Conservation (phyloP, 805 yeast genomes). For the Yarrowia sp. region DNA sequence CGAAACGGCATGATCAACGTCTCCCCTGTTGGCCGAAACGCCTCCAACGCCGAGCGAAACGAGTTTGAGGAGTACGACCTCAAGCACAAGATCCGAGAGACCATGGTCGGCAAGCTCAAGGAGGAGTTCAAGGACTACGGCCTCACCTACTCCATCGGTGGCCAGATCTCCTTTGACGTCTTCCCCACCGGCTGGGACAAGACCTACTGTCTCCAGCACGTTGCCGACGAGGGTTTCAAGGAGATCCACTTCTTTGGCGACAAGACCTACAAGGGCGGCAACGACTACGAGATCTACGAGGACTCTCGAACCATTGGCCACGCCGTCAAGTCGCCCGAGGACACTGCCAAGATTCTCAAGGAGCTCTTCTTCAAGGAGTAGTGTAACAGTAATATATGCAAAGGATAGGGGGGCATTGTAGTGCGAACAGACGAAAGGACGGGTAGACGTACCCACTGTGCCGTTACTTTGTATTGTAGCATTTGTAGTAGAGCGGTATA, state of each 20-base stretch:
- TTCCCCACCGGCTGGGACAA: conserved; percentile 99
- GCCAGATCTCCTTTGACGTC: conserved; percentile 98
- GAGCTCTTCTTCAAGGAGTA: conserved; percentile 55
- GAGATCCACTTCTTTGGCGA: conserved; percentile 98
- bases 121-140: conserved; percentile 77
- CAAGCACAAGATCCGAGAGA: conserved; percentile 74
- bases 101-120: conserved; percentile 79
- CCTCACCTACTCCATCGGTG: conserved; percentile 96
- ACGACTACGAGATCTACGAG: conserved; percentile 93
- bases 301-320: conserved; percentile 96
- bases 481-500: too few relatives aligned
- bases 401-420: too few relatives aligned
- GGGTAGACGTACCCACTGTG: too few relatives aligned
- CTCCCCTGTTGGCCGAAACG: conserved; percentile 98
- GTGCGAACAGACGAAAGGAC: too few relatives aligned
- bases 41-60: conserved; percentile 87
- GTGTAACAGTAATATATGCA: too few relatives aligned
- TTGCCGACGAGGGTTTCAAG: conserved; percentile 76
- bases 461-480: too few relatives aligned
- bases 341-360: conserved; percentile 79
- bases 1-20: conserved; percentile 99
- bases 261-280: conserved; percentile 94
- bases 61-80: conserved; percentile 86
- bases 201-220: conserved; percentile 95
- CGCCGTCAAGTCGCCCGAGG: conserved; percentile 83